These are phyloP conservation scores for Silene noctiflora DNA, from an alignment of 179 eudicot species.

Conservation along the genomic window DNA sequence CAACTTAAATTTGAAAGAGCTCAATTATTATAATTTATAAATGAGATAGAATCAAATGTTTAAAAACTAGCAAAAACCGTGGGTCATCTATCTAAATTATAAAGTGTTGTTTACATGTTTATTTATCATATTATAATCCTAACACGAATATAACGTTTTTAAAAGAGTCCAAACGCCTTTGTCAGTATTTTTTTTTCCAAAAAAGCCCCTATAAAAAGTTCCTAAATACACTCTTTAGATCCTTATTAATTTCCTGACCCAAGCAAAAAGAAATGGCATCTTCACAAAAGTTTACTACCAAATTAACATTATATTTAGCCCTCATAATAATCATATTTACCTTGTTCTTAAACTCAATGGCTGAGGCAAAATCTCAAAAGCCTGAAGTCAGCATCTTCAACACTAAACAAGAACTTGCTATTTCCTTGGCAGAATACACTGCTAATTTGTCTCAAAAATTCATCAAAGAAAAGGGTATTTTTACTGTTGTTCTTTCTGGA, in stretches of 20 bases:
- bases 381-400: constrained; percentile 37
- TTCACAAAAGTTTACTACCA: neutral
- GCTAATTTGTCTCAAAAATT: constrained; percentile 57
- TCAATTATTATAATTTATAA: no score
- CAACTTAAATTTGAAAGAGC: no score
- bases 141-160: no score
- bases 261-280: neutral
- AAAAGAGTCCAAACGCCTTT: no score
- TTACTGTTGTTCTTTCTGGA: constrained; percentile 72
- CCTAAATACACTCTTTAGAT: no score
- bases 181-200: no score
- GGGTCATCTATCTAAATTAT: no score
- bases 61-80: no score
- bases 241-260: neutral
- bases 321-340: neutral
- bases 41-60: no score
- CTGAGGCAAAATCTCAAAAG: constrained; percentile 22
- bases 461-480: constrained; percentile 44
- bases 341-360: constrained; percentile 31
- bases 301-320: neutral
- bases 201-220: no score
- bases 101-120: no score
- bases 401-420: constrained; percentile 50
- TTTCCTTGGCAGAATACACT: constrained; percentile 51
- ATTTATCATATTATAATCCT: no score